Base-by-base conservation (phyloP, 2,329 filamentous ascomycete genomes). In the Calonectria crousiana region DNA sequence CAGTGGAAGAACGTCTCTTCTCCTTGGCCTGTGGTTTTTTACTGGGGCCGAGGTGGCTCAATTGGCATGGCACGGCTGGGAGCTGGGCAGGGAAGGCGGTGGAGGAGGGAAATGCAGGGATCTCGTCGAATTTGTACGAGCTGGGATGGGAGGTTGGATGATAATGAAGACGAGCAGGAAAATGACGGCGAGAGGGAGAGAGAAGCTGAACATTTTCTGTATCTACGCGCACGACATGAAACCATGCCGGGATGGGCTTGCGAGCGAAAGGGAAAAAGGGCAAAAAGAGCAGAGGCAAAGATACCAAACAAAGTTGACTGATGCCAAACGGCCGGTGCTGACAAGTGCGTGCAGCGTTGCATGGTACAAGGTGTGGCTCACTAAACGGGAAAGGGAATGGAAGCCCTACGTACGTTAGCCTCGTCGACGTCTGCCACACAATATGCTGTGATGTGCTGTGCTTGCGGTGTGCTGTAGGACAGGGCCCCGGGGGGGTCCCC, bases 31-130 rank as follows among this genome's bases (percentile, higher is more conserved):
- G 74, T 49, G 71, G 60, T 64, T 67, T 41, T 47, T 47, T 66
- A 49, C 71, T 64, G 71, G 74, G 74, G 71, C 67, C 66, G 23
- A 71, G 68, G 67, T 75, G 67, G 74, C 64, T 71, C 58, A 74
- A 65, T 67, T 67, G 71, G 64, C 60, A 64, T 66, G 44, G 67
- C 52, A 70, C 67, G 71, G 67, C 72, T 75, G 74, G 71, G 32
- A 34, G 53, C 53, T 38, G 14, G 64, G 71, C 67, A 75, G 71
- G 67, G 60, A 71, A 66, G 62, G 62, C 65, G 60, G 64, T 34
- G 67, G 58, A 74, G 69, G 60, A 51, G 60, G 41, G 23, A 52
- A 58, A 47, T 34, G 51, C 70, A 72, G 70, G 70, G 70, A 68
- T 72, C 44, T 41, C 14, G 36, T 65, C 53, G 53, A 36, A 47